Percentiles rank a stretch among this genome's conserved stretches.
phyloP scores from a whole-genome alignment of 2,329 filamentous ascomycete species.

The Westerdykella sp. region DNA sequence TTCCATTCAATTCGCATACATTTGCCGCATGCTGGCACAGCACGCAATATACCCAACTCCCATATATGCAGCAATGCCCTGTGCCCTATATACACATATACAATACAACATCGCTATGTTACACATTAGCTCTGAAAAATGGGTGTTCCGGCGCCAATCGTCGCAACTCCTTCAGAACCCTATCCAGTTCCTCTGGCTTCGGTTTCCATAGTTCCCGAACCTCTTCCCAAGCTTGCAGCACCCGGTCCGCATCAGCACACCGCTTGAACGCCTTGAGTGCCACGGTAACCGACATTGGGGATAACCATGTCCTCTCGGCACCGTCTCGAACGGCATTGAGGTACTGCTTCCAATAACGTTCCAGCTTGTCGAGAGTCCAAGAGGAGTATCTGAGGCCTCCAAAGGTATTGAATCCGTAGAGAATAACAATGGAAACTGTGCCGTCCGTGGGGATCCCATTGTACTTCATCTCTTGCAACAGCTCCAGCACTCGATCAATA shows the following conservation, averaged over 20 bases:
- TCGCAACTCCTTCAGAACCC: slow-evolving; percentile 19
- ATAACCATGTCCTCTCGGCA: slow-evolving; percentile 25
- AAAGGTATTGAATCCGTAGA: slow-evolving; percentile 73
- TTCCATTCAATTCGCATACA: too few relatives aligned
- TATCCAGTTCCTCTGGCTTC: slow-evolving; percentile 29
- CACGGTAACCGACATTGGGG: slow-evolving; percentile 18
- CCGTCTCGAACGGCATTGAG: slow-evolving; percentile 14
- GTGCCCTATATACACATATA: too few relatives aligned
- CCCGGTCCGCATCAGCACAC: slow-evolving; percentile 48
- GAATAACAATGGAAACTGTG: slow-evolving; percentile 70
- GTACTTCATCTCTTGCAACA: slow-evolving; percentile 73
- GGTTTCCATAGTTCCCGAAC: slow-evolving; percentile 37
- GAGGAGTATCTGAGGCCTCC: slow-evolving; percentile 59
- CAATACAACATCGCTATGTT: not conserved
- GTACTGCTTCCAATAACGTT: slow-evolving; percentile 34
- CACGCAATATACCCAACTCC: too few relatives aligned
- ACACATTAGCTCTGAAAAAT: slow-evolving; percentile 9
- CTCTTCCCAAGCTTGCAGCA: slow-evolving; percentile 51
- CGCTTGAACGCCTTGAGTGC: slow-evolving; percentile 54
- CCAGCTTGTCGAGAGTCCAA: slow-evolving; percentile 68
- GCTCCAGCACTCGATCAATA: slow-evolving; percentile 61
- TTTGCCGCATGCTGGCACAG: too few relatives aligned
- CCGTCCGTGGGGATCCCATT: slow-evolving; percentile 63
- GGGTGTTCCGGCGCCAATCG: slow-evolving; percentile 13
- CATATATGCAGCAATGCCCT: too few relatives aligned